Base-by-base conservation (phyloP, 2,329 filamentous ascomycete genomes). In the Colletotrichum incanum region DNA sequence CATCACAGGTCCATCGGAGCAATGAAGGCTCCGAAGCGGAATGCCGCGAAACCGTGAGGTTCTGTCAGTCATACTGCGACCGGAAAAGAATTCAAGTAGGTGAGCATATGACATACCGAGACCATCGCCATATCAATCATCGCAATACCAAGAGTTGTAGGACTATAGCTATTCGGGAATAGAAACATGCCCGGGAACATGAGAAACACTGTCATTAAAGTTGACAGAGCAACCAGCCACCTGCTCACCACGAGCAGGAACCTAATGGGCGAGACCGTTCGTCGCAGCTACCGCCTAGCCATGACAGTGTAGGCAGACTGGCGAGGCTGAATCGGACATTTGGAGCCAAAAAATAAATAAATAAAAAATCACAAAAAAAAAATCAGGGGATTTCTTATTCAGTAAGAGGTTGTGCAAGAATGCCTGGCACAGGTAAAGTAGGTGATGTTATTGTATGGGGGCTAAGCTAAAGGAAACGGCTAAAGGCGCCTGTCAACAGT, bases 101-200 rank as follows among this genome's bases (percentile, higher is more conserved):
- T 11, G 14, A 41, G 1, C 12, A 18, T 18, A 39, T 47, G 14
- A 52, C 61, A 34, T 43, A 41, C 60, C 31, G 66, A 69, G 18
- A 69, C 41, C 59, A 65, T 69, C 7, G 50, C 41, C 23, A 31
- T 11, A 11, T 52, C 43, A 11, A 50, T n/a, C 56, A 62, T 52
- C 4, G 18, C 49, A 23, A 49, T 1, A 23, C 55, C 5, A 7
- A 65, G 11, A 5, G 9, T 56, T 2, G 18, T 47, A 26, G 28
- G 16, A 8, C 59, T 26, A 1, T 70, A 16, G 4, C 28, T 4
- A 11, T 58, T 45, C 3, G 41, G 26, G 12, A 70, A 50, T 1
- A 65, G 26, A 12, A 67, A 52, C 2, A 9, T 50, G 16, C n/a
- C 28, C 20, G 56, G 12, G 4, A 55, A 1, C 20, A 54, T 18